Evolutionary conservation across 225 moss, liverwort and hornwort genomes (phyloP), one percentile per base, ranked within the genome.

Genomic region (Pseudoscleropodium purum): DNA sequence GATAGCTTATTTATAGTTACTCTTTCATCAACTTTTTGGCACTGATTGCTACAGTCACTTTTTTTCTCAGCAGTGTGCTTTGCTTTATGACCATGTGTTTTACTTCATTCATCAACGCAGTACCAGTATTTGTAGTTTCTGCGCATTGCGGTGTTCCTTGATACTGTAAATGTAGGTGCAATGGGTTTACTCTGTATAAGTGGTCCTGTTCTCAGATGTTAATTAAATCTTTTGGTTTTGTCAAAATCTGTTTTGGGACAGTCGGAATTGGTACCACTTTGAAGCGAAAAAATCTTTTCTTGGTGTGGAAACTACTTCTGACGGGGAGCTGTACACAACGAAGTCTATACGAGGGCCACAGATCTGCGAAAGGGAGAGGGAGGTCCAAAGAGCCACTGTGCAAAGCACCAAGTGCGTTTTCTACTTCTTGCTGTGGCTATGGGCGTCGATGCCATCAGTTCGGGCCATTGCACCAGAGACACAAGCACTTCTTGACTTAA

Each of bases 221-320:
- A 21, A 34, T 69, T 41, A 43, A 66, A 70, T 87, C 18, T 60
- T 47, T 70, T 61, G 60, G 15, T 88, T 69, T 51, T 36, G 57
- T 83, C 69, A 86, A 70, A 81, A 73, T 17, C 57, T 83, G 36
- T 68, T 57, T 79, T 69, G 67, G 66, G 57, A 57, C 73, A 81
- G 81, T 88, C 94, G 94, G 76, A 96, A 93, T 80, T 95, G 96
- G 98, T 95, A 96, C 75, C 95, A 95, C 85, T 95, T 96, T 83
- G 97, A 96, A 81, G 95, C 95, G 51, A 98, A 96, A 66, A 95
- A 96, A 85, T 77, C 92, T 25, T 90, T 93, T 82, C 94, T 97
- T 95, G 97, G 96, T 84, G 95, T 96, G 60, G 95, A 96, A 89
- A 94, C 95, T 54, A 97, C 94, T n/a, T 95, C 95, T 90, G 96